Evolutionary conservation across 1,284 basidiomycete genomes (phyloP), one percentile per base, ranked within the genome.

Genomic region (Abortiporus biennis): DNA sequence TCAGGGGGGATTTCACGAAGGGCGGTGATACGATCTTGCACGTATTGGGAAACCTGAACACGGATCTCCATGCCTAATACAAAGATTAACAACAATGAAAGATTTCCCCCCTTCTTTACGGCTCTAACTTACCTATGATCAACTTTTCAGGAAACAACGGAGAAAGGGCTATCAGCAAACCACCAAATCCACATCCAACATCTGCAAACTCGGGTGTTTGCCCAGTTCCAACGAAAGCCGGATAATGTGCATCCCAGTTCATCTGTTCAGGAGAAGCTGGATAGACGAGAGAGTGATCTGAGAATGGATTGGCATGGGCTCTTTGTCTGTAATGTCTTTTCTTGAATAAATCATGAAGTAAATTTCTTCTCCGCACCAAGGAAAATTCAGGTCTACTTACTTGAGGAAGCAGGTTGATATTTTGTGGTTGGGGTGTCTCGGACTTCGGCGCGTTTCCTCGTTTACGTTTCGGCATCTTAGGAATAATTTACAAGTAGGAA

Each of bases 261-360:
- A 96, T 85, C 42, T 72, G 65, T 15, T 70, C 64, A 0, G 95
- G 94, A 8, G 80, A 78, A n/a, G 76, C 49, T 1, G 96, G 96
- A 61, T 98, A 99, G 49, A 85, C 82, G 38, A 99, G 77, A 19
- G 80, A 74, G 65, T 99, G 96, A 64, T 99, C 96, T 11, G 90
- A 91, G 65, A 99, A 98, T 1, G 95, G 95, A 62, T 99, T 99
- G 5, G 95, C 94, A 61, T 99, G 95, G 3, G 95, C 96, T 43
- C 96, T 77, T 62, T 99, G 96, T 17, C 96, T 77, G 65, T 99
- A 99, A 65, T 90, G 91, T 56, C 88, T 81, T 85, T 98, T 98
- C 87, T 96, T n/a, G n/a, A n/a, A n/a, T n/a, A n/a, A 59, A 15
- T 23, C 23, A 40, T 27, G 36, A 39, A 17, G 37, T 38, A 12